These are phyloP conservation scores for Aspergillus taichungensis DNA, from an alignment of 495 filamentous ascomycete genomes.

Conservation along the genomic window DNA sequence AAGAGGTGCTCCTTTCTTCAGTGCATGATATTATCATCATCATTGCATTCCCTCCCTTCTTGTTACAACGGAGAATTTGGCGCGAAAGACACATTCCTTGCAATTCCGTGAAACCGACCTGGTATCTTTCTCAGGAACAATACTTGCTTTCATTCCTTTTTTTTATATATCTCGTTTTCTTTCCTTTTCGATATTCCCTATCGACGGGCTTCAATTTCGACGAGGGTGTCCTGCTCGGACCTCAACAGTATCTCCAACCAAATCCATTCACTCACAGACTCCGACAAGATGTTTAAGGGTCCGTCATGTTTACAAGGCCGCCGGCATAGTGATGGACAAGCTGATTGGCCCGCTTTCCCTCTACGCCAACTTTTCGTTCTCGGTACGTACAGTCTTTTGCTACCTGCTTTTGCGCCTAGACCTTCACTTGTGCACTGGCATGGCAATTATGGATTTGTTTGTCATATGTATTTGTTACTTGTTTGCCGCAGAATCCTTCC, in stretches of 20 bases:
- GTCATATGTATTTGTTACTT: too few species aligned
- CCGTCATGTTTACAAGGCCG: slow-evolving; percentile 30
- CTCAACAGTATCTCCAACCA: too few species aligned
- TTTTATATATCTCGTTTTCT: too few species aligned
- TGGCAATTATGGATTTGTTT: too few species aligned
- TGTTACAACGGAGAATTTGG: slow-evolving; percentile 11
- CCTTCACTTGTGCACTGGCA: background rate
- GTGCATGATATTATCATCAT: slow-evolving; percentile 15
- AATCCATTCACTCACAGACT: too few species aligned
- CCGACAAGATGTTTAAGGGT: slow-evolving; percentile 30
- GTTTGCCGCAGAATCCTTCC: too few species aligned
- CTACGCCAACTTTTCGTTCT: slow-evolving; percentile 62
- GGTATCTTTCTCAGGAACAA: slow-evolving; percentile 1
- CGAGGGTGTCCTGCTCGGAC: too few species aligned
- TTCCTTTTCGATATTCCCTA: too few species aligned
- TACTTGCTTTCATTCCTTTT: background rate
- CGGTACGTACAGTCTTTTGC: slow-evolving; percentile 39
- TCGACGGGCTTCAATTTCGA: too few species aligned
- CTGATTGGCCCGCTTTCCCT: slow-evolving; percentile 39
- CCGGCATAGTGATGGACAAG: slow-evolving; percentile 21
- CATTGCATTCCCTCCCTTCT: slow-evolving; percentile 17
- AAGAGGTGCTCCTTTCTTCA: slow-evolving; percentile 5
- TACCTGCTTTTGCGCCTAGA: slow-evolving; percentile 5
- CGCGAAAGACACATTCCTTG: slow-evolving; percentile 13
- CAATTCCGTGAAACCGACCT: slow-evolving; percentile 2